Base-by-base conservation (phyloP, 2,329 filamentous ascomycete species). In the Ophiostoma ips region DNA sequence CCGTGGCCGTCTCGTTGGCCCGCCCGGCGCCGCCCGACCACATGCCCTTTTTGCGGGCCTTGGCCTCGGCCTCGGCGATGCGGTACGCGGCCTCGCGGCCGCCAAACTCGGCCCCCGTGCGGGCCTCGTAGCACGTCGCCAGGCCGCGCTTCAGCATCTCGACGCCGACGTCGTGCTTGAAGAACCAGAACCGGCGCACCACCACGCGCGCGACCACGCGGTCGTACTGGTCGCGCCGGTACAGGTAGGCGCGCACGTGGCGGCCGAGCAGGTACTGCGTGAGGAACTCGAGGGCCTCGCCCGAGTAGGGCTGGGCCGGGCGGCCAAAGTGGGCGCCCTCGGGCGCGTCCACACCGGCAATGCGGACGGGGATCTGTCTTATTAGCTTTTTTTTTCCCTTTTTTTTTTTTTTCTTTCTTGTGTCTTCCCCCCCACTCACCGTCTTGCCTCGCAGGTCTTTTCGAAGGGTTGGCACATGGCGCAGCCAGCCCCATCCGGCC, bases 101-200 rank as follows among this genome's bases (percentile, higher is more conserved):
- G 21, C 92, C 92, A 71, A 92, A 98, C 62, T 96, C 92, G 18
- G 79, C 83, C 3, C 90, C 92, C 5, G 73, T 76, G 66, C 94
- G 96, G 28, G 87, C 90, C 67, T 96, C 92, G 63, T 96, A 98
- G 3, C 92, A 83, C 2, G 87, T 95, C 37, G 90, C 92, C 55
- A 94, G 68, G 0, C 92, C 92, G 19, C 70, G 73, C 67, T 80
- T 85, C 54, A 98, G 67, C 89, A 98, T 94, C 64, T 94, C 84
- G 53, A 89, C 68, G 3, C 90, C 88, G 5, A 98, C 84, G 63
- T 98, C 89, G 52, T 76, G 77, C 57, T 79, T 80, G 53, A 86
- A 72, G 10, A 87, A 65, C 58, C 80, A 65, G 46, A 65, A 75
- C 33, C 56, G 75, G 45, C 87, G 76, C 31, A 90, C 77, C 59